These are phyloP conservation scores for Verticillium tricorpus DNA, from an alignment of 2,329 filamentous ascomycete genomes.

Conservation along the genomic window DNA sequence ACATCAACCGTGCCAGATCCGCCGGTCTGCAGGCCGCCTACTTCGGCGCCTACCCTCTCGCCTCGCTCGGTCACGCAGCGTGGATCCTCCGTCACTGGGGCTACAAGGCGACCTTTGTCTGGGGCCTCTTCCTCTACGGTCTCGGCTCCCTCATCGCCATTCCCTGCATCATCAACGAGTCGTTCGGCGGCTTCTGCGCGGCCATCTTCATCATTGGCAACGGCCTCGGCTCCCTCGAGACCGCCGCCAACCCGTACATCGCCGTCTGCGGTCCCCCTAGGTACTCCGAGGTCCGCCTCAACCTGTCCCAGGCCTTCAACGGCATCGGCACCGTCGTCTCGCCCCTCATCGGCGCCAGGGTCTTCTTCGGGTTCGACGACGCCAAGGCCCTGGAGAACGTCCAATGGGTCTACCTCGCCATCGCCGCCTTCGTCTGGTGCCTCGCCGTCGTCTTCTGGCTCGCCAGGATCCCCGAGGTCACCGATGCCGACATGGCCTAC, in stretches of 20 bases:
- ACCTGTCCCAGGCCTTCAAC: conserved; percentile 73
- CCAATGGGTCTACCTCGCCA: conserved; percentile 72
- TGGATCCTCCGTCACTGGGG: conserved; percentile 60
- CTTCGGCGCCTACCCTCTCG: conserved; percentile 62
- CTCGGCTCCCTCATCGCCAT: conserved; percentile 51
- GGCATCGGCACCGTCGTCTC: conserved; percentile 70
- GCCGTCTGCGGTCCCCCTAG: conserved; percentile 59
- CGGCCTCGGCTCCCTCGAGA: conserved; percentile 70
- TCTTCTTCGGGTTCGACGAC: conserved; percentile 63
- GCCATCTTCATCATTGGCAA: conserved; percentile 70
- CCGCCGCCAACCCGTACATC: conserved; percentile 71
- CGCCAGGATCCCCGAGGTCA: conserved; percentile 66
- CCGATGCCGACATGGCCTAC: conserved; percentile 61
- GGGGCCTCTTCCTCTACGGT: conserved; percentile 59
- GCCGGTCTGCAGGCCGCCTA: conserved; percentile 45
- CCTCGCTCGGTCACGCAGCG: conserved; percentile 61
- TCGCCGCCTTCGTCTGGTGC: conserved; percentile 64
- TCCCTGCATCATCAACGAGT: conserved; percentile 53
- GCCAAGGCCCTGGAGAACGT: conserved; percentile 58
- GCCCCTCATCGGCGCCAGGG: conserved; percentile 66
- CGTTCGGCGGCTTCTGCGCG: conserved; percentile 69
- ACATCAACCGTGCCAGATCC: conserved; percentile 37
- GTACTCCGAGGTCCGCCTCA: conserved; percentile 70
- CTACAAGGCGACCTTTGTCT: conserved; percentile 62
- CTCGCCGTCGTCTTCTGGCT: conserved; percentile 63